These are phyloP conservation scores for Bondarzewia mesenterica DNA, from an alignment of 1,284 basidiomycete species.

Conservation along the genomic window DNA sequence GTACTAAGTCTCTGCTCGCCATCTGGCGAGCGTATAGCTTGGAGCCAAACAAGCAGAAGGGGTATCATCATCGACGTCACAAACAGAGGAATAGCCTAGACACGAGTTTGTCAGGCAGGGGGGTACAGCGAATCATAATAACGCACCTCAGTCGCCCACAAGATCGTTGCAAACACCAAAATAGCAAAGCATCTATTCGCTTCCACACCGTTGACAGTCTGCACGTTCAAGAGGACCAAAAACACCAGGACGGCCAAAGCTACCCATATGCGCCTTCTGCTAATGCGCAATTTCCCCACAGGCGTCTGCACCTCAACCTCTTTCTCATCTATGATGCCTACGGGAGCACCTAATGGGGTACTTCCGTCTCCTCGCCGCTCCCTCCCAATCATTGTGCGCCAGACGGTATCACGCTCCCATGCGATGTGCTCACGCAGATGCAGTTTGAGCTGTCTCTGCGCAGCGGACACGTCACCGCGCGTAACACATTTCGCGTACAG, in stretches of 20 bases:
- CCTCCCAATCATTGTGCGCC: constrained; percentile 95
- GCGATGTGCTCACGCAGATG: constrained; percentile 92
- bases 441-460: constrained; percentile 77
- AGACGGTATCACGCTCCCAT: constrained; percentile 93
- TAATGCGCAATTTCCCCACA: constrained; percentile 57
- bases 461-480: constrained; percentile 62
- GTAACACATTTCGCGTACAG: constrained; percentile 88
- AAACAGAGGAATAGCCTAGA: constrained; percentile 89
- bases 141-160: constrained; percentile 91
- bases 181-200: constrained; percentile 92
- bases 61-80: constrained; percentile 92
- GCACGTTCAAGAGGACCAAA: constrained; percentile 49
- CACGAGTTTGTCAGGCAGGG: constrained; percentile 1
- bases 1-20: constrained; percentile 51
- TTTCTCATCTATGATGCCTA: constrained; percentile 40
- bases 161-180: constrained; percentile 83
- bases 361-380: constrained; percentile 63
- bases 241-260: constrained; percentile 53
- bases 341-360: constrained; percentile 39
- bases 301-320: constrained; percentile 47
- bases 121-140: background rate
- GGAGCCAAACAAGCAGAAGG: constrained; percentile 80
- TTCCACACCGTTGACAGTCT: constrained; percentile 58
- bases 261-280: constrained; percentile 53
- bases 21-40: constrained; percentile 66